Evolutionary conservation across 2,329 filamentous ascomycete genomes (phyloP).

Genomic region (Drechslera avenae): DNA sequence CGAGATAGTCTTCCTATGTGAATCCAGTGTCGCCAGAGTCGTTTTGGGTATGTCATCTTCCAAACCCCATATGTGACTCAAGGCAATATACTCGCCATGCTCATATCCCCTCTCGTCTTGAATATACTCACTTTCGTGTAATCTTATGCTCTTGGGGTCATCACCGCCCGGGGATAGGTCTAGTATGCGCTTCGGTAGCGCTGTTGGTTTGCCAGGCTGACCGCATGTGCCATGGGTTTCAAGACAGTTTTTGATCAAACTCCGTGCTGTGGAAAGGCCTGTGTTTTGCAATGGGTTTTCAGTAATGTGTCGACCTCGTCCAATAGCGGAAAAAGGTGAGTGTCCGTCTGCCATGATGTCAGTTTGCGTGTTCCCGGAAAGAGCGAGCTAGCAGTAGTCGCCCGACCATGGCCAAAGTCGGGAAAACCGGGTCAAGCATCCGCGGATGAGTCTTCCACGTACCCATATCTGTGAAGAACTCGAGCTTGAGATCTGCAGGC

Average conservation of each 20-base stretch:
- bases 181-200: conserved; percentile 39
- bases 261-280: conserved; percentile 31
- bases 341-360: conserved; percentile 38
- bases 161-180: conserved; percentile 33
- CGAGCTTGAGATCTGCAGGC: conserved; percentile 44
- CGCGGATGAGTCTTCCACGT: conserved; percentile 12
- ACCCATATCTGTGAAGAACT: conserved; percentile 46
- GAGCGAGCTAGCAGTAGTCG: conserved; percentile 7
- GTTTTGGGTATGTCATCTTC: conserved; percentile 37
- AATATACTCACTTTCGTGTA: conserved; percentile 38
- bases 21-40: conserved; percentile 32
- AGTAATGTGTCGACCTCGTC: conserved; percentile 38
- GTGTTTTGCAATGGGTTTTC: conserved; percentile 37
- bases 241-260: conserved; percentile 39
- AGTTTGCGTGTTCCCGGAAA: conserved; percentile 4
- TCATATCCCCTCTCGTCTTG: conserved; percentile 34
- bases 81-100: conserved; percentile 40
- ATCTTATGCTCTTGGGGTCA: conserved; percentile 35
- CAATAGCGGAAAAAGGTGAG: conserved; percentile 44
- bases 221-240: conserved; percentile 38
- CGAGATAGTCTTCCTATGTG: conserved; percentile 35
- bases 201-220: conserved; percentile 27
- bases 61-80: conserved; percentile 44
- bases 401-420: neutral
- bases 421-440: neutral